phyloP scores from a whole-genome alignment of 352 stramenopile genomes.

The Pythium aristosporum region DNA sequence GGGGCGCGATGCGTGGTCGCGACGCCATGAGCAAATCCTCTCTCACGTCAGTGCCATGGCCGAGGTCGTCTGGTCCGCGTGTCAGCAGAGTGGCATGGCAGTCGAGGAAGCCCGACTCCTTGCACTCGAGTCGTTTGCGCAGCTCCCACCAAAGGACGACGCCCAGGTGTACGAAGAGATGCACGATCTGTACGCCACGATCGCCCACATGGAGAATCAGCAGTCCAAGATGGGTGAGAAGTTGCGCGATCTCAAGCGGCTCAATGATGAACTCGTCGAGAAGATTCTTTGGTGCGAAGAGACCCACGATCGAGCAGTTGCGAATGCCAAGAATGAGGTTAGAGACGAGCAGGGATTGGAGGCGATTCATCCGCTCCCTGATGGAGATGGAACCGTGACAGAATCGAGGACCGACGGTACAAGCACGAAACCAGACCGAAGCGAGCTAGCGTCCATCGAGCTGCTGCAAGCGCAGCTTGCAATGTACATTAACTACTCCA shows the following conservation, averaged over 20 bases:
- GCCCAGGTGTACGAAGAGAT: constrained; percentile 32
- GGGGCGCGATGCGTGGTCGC: constrained; percentile 1
- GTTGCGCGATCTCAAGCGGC: constrained; percentile 9
- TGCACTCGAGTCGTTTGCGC: constrained; percentile 24
- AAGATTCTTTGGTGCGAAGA: neutral
- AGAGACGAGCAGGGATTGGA: neutral
- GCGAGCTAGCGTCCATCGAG: neutral
- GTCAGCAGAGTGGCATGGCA: constrained; percentile 4
- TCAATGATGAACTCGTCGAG: constrained; percentile 17
- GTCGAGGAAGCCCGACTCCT: constrained; percentile 19
- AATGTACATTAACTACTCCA: constrained; percentile 32
- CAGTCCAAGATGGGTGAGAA: constrained; percentile 18
- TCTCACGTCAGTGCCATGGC: constrained; percentile 26
- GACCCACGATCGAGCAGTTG: neutral
- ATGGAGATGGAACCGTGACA: neutral
- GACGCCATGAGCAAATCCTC: constrained; percentile 23
- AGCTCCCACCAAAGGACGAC: constrained; percentile 21
- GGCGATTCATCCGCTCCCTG: neutral
- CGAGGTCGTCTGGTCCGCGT: constrained; percentile 25
- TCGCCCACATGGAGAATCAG: constrained; percentile 24
- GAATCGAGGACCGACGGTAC: neutral
- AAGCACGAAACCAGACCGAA: neutral
- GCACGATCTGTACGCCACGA: constrained; percentile 30
- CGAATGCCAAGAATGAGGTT: neutral
- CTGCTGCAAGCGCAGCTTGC: constrained; percentile 26